phyloP scores from a whole-genome alignment of 2,329 filamentous ascomycete species.

The Coniochaeta ligniaria region DNA sequence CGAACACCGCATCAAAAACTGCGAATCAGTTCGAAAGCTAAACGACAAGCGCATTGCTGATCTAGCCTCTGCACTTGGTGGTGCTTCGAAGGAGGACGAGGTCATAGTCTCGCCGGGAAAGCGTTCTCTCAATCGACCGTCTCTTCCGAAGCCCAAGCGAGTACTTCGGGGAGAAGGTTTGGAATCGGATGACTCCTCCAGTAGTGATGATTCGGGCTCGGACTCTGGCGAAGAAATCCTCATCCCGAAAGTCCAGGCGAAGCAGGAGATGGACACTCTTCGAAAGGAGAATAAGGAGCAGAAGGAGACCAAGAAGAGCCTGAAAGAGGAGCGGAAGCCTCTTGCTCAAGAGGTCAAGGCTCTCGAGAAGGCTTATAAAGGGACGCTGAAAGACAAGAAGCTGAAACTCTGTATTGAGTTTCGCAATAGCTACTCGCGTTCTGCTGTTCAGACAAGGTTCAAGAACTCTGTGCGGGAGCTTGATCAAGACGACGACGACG shows the following conservation, averaged over 20 bases:
- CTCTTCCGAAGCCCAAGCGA: neutral
- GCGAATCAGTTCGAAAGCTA: neutral
- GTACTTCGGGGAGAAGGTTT: neutral
- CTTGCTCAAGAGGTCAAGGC: constrained; percentile 25
- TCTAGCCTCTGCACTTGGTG: neutral
- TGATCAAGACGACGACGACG: constrained; percentile 6
- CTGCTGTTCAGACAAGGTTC: neutral
- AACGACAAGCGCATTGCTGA: neutral
- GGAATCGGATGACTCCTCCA: neutral
- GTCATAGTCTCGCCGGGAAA: neutral
- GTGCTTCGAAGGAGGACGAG: neutral
- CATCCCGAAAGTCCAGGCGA: neutral
- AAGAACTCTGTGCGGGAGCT: constrained; percentile 15
- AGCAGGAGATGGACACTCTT: neutral
- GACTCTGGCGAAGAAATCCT: neutral
- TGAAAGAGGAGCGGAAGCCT: constrained; percentile 14
- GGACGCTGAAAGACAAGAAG: no score
- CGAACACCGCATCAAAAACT: neutral
- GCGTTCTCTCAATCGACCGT: neutral
- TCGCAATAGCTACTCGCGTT: neutral
- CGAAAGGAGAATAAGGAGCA: constrained; percentile 14
- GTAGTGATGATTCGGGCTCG: neutral
- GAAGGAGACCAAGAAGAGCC: constrained; percentile 24
- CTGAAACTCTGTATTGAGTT: neutral
- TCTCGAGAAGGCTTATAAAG: no score